Percentiles rank a stretch among this genome's conserved stretches.
phyloP scores from a whole-genome alignment of 805 yeast genomes.

The Wickerhamiella domercqiae region DNA sequence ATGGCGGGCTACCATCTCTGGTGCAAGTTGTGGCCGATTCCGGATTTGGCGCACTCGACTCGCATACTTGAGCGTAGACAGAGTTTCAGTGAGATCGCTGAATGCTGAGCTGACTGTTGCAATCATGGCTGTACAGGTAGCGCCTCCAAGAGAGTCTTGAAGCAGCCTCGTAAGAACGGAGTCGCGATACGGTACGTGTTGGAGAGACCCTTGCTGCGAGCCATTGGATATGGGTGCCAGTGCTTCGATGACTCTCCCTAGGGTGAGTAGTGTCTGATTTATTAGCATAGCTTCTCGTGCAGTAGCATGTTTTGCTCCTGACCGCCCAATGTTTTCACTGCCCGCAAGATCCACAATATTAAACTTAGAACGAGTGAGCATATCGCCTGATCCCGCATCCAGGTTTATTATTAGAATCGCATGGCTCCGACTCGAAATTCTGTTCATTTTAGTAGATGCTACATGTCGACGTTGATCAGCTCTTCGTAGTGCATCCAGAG shows the following conservation, averaged over 20 bases:
- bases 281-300: conserved; percentile 92
- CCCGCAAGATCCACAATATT: conserved; percentile 92
- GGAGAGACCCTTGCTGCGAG: conserved; percentile 38
- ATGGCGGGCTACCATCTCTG: conserved; percentile 40
- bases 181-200: conserved; percentile 76
- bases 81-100: conserved; percentile 62
- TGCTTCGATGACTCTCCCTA: conserved; percentile 62
- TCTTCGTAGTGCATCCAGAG: conserved; percentile 34
- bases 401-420: conserved; percentile 57
- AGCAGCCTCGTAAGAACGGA: conserved; percentile 64
- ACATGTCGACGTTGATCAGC: conserved; percentile 56
- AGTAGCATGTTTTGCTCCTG: conserved; percentile 75
- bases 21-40: conserved; percentile 54
- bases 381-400: conserved; percentile 33
- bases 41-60: conserved; percentile 69
- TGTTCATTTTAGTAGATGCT: conserved; percentile 67
- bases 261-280: conserved; percentile 70
- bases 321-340: conserved; percentile 71
- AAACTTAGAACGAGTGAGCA: conserved; percentile 42
- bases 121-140: conserved; percentile 70
- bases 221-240: conserved; percentile 1
- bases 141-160: conserved; percentile 78
- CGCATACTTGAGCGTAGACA: conserved; percentile 78
- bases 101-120: conserved; percentile 81
- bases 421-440: conserved; percentile 64